Evolutionary conservation across 148 eudicot species (phyloP), one percentile per base, ranked within the genome.

Genomic region (Dianthus caryophyllus): DNA sequence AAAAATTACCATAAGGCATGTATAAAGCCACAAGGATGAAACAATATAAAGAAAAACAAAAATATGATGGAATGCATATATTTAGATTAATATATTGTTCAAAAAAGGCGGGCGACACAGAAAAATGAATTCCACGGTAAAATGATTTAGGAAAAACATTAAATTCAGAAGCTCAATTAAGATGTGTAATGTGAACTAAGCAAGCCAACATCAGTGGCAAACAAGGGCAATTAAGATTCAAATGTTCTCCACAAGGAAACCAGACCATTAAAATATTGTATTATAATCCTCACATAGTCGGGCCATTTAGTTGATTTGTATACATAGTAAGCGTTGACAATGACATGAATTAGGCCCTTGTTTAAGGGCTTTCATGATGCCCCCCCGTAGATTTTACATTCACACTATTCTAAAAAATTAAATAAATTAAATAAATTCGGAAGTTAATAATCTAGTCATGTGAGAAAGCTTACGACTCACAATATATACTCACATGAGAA

Each of bases 221-320:
- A 65, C 62, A 30, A 21, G 62, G 62, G 41, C 29, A 58, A 58
- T 30, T 58, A 58, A 58, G 30, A 39, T 61, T 61, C n/a, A 54
- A 46, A 33, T 72, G 75, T 52, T 33, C 71, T 64, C 71, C 54
- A 52, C 49, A 52, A 71, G 75, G 70, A 52, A 73, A 78, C 82
- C 64, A 64, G 57, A 69, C 44, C 17, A 20, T 14, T 46, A 60
- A 9, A 13, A 57, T 31, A 59, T 11, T 11, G 30, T 61, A 61
- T 39, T 61, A 39, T 46, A 62, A 26, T 55, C 64, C 44, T 12
- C 31, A 30, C 76, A 2, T 33, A 70, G 65, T 75, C 63, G 20
- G 78, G 77, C 67, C 16, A 15, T 41, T 22, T 53, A 53, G 29
- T 21, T 22, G 29, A 53, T 53, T 22, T 21, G 27, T 53, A 8